Base-by-base conservation (phyloP, 2,329 filamentous ascomycete species). In the Penicillium oxalicum region DNA sequence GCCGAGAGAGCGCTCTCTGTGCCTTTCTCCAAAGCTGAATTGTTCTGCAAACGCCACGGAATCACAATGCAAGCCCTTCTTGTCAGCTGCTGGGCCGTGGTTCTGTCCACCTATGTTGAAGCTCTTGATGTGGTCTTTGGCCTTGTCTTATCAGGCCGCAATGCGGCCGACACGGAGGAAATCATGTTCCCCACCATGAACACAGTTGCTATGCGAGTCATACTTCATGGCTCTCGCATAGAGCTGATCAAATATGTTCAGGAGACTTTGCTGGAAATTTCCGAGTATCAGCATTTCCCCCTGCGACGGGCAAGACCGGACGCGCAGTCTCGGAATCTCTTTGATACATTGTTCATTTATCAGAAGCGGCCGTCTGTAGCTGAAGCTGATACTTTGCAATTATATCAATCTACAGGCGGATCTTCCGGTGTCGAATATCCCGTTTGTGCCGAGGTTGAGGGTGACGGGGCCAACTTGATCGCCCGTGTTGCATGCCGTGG, bases 121-220 rank as follows among this genome's bases (percentile, higher is more conserved):
- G 79, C 78, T 0, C 76, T 94, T 0, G 90, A 95, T 55, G 79
- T 95, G 4, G 77, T 82, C 0, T 95, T 93, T 61, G 91, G 91
- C 0, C 80, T 88, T 0, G 85, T 96, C 1, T 74, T 95, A 9
- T 90, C 89, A 0, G 91, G 91, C 12, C 80, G 91, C n/a, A 88
- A 93, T 48, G 82, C 81, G 8, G 83, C 87, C 40, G 77, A 80
- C 12, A 79, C 82, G 0, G 79, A 86, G 38, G 67, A 79, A 26
- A 68, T 91, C 9, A 76, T 91, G 62, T 96, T 95, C 60, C 91
- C 91, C 0, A 88, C 87, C 0, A 95, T 96, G 87, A 96, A 95
- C 61, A 95, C 91, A 0, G 83, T 95, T 0, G 80, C 86, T 0
- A 75, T 95, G 6, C 78, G 90, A 9, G 79, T 79, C 1, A 76